phyloP scores from a whole-genome alignment of 345 rosid genomes.

The Aquilaria yunnanensis region DNA sequence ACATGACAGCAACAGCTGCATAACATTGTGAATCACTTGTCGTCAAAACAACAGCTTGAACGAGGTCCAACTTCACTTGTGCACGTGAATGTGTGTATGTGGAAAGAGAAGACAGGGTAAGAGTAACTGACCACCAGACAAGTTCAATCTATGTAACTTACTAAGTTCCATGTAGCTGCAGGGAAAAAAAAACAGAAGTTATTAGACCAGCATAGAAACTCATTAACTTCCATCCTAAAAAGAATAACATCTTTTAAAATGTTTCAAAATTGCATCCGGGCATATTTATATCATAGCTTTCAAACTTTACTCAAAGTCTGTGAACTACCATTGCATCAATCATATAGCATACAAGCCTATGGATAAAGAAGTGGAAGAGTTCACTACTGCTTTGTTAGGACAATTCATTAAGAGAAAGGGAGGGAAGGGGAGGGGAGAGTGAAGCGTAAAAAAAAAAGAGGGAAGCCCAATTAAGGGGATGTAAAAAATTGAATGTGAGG shows the following conservation, averaged over 20 bases:
- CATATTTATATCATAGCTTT: too few relatives aligned
- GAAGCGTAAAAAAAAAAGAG: too few relatives aligned
- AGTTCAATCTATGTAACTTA: conserved; percentile 9
- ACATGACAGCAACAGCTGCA: conserved; percentile 36
- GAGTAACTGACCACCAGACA: conserved; percentile 27
- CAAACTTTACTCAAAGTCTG: too few relatives aligned
- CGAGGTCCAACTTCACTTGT: background rate
- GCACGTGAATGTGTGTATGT: background rate
- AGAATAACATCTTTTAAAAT: too few relatives aligned
- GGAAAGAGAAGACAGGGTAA: background rate
- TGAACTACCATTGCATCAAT: too few relatives aligned
- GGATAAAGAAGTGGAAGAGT: too few relatives aligned
- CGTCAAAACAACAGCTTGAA: background rate
- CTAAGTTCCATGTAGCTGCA: conserved; percentile 38
- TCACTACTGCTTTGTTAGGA: too few relatives aligned
- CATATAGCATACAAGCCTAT: too few relatives aligned
- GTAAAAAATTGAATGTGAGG: too few relatives aligned
- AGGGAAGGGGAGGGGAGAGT: too few relatives aligned
- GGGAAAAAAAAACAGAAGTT: conserved; percentile 6
- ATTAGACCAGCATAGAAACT: conserved; percentile 6
- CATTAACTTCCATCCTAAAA: background rate
- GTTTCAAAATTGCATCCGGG: background rate
- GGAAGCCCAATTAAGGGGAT: too few relatives aligned
- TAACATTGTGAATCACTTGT: background rate
- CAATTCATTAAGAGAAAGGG: too few relatives aligned